These are phyloP conservation scores for Russula foetens DNA, from an alignment of 768 basidiomycete species.

Conservation along the genomic window DNA sequence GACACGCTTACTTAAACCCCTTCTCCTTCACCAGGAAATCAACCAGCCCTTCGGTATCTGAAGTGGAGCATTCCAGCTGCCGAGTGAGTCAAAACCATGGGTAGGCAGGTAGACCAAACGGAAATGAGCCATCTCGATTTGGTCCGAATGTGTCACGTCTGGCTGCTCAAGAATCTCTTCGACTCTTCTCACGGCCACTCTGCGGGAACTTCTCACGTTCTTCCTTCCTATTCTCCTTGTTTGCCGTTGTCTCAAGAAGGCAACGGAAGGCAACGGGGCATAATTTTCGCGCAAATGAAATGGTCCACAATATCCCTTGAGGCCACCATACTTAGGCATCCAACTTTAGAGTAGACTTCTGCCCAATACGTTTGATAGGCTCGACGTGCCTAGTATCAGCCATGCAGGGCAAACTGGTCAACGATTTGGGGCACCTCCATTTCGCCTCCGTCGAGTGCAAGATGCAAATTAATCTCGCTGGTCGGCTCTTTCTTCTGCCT, in stretches of 20 bases:
- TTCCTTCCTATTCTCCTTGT: constrained; percentile 46
- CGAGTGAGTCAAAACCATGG: background rate
- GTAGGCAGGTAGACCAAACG: background rate
- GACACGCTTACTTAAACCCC: constrained; percentile 76
- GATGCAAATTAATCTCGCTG: constrained; percentile 77
- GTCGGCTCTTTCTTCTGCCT: constrained; percentile 97
- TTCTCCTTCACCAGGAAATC: constrained; percentile 92
- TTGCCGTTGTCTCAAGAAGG: constrained; percentile 26
- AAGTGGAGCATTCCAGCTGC: constrained; percentile 90
- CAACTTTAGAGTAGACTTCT: constrained; percentile 90
- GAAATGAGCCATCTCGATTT: constrained; percentile 70
- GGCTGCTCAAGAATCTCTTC: constrained; percentile 81
- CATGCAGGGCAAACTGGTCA: constrained; percentile 91
- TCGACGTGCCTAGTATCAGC: constrained; percentile 99
- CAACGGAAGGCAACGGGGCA: constrained; percentile 13
- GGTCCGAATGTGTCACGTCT: constrained; percentile 78
- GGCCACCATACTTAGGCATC: constrained; percentile 70
- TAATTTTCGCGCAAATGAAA: constrained; percentile 74
- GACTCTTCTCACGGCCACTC: constrained; percentile 98
- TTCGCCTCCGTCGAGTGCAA: constrained; percentile 77
- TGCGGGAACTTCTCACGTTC: constrained; percentile 80
- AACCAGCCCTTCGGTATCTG: constrained; percentile 88
- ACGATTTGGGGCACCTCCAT: constrained; percentile 98
- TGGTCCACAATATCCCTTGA: constrained; percentile 70
- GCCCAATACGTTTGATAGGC: constrained; percentile 95